phyloP scores from a whole-genome alignment of 139 green algal genomes.

The Chlorella sp. region DNA sequence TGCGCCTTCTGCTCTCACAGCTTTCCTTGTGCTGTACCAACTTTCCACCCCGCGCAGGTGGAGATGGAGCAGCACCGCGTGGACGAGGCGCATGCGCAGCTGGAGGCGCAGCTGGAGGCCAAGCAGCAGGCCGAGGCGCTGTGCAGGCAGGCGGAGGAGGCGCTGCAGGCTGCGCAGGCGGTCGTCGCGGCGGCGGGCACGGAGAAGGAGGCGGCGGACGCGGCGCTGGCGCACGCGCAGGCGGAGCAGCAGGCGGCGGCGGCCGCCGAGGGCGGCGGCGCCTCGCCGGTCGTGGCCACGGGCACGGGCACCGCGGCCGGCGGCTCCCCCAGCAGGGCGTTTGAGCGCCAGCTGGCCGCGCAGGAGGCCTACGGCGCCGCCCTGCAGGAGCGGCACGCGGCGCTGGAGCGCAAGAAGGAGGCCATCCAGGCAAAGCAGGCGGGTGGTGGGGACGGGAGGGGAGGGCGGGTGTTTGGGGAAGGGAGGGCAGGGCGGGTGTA shows the following conservation, averaged over 20 bases:
- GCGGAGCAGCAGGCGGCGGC: background rate
- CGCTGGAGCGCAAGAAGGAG: background rate
- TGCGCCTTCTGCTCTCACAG: no score
- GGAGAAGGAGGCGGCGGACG: background rate
- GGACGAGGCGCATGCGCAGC: background rate
- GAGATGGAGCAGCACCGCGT: conserved; percentile 5
- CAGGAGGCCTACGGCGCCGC: background rate
- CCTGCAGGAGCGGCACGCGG: background rate
- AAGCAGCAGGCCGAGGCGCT: background rate
- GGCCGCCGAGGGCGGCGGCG: background rate
- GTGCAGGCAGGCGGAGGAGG: conserved; percentile 4
- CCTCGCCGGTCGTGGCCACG: background rate
- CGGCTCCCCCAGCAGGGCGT: background rate
- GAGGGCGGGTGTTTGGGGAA: no score
- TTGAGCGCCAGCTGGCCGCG: background rate
- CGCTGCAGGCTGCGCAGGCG: background rate
- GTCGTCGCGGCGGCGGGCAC: background rate
- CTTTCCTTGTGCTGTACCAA: background rate
- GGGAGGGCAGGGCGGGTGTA: no score
- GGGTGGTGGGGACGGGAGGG: no score
- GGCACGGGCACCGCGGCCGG: background rate
- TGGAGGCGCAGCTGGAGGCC: conserved; percentile 3
- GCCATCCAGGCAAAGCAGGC: background rate
- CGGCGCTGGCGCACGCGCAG: background rate
- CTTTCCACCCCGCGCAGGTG: background rate